phyloP scores from a whole-genome alignment of 2,329 filamentous ascomycete species.

The Aspergillus sp. region DNA sequence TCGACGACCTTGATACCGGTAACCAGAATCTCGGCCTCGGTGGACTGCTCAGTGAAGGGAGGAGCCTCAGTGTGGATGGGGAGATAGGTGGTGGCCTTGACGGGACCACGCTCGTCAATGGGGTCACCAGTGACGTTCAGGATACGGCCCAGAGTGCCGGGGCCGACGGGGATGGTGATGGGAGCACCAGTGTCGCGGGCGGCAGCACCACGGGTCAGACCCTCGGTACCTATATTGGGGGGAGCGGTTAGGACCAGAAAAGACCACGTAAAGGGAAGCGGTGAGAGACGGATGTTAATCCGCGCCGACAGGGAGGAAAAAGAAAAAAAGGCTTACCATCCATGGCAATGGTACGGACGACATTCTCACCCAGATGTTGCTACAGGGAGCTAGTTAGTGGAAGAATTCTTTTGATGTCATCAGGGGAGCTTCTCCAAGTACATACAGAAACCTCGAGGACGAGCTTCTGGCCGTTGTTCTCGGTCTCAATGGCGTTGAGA shows the following conservation, averaged over 20 bases:
- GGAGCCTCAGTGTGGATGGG: conserved; percentile 96
- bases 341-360: conserved; percentile 99
- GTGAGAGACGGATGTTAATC: background rate
- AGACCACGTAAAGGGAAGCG: background rate
- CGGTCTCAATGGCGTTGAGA: conserved; percentile 91
- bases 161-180: conserved; percentile 95
- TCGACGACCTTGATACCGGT: conserved; percentile 99
- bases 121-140: conserved; percentile 99
- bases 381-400: conserved; percentile 45
- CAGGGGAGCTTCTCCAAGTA: conserved; percentile 19
- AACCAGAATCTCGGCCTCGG: conserved; percentile 90
- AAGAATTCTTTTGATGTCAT: conserved; percentile 14
- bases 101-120: conserved; percentile 98
- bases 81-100: conserved; percentile 83
- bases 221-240: conserved; percentile 79
- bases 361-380: conserved; percentile 99
- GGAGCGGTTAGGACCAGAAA: conserved; percentile 2
- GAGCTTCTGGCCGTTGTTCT: conserved; percentile 91
- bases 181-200: conserved; percentile 86
- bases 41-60: conserved; percentile 92
- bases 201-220: conserved; percentile 90
- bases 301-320: background rate
- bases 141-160: conserved; percentile 93
- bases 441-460: conserved; percentile 94
- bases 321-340: conserved; percentile 68